These are phyloP conservation scores for Colletotrichum melonis DNA, from an alignment of 2,329 filamentous ascomycete species.

Conservation along the genomic window DNA sequence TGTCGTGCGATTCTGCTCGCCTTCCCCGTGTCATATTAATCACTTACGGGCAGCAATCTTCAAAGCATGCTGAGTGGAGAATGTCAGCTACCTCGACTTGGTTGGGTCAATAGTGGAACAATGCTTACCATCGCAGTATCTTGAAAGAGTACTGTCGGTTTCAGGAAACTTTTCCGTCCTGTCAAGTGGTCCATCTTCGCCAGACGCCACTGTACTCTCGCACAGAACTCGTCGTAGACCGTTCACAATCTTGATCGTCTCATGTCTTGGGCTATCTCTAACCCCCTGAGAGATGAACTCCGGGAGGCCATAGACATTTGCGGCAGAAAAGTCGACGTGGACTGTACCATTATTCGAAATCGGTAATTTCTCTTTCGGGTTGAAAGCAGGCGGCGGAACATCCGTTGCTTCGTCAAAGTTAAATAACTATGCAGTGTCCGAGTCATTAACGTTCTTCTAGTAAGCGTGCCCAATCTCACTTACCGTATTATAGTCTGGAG, in stretches of 20 bases:
- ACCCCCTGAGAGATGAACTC: not conserved
- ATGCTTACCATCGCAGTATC: conserved; percentile 20
- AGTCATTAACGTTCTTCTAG: not conserved
- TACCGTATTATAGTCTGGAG: conserved; percentile 24
- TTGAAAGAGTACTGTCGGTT: not conserved
- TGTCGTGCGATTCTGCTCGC: too few relatives aligned
- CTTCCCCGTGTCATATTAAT: too few relatives aligned
- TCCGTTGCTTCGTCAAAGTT: not conserved
- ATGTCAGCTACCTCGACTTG: not conserved
- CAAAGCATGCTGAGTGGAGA: conserved; percentile 7
- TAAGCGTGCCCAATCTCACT: not conserved
- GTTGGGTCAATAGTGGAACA: not conserved
- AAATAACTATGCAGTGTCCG: not conserved
- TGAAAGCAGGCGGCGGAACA: not conserved
- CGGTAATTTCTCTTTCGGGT: not conserved
- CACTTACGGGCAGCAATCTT: conserved; percentile 26
- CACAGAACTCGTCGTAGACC: conserved; percentile 16
- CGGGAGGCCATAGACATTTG: conserved; percentile 18
- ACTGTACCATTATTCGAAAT: not conserved
- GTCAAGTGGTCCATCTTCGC: not conserved
- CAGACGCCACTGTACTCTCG: not conserved
- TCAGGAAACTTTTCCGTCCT: not conserved
- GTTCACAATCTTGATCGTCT: conserved; percentile 26
- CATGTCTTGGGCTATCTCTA: not conserved
- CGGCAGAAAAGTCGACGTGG: conserved; percentile 19